Percentiles rank a stretch among this genome's conserved stretches.
Evolutionary conservation across 2,329 filamentous ascomycete species (phyloP).

Genomic region (Trichoderma endophyticum): DNA sequence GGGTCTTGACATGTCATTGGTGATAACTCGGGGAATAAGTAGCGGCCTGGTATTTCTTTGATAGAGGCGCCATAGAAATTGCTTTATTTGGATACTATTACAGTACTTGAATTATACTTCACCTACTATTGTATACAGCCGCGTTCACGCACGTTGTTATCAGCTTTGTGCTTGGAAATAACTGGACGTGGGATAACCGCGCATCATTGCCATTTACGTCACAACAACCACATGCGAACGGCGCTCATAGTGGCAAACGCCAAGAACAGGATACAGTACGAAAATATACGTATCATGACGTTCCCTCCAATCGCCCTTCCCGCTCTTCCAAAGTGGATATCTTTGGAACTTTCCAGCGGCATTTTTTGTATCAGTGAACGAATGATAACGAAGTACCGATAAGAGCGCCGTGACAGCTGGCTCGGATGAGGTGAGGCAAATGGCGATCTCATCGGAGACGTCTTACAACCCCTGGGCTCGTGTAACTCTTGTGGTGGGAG

Average conservation of each 20-base stretch:
- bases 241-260: conserved; percentile 5
- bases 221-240: not conserved
- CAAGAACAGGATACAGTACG: not conserved
- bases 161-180: not conserved
- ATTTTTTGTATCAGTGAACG: not conserved
- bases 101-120: not conserved
- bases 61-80: not conserved
- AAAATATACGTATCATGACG: not conserved
- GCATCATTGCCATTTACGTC: not conserved
- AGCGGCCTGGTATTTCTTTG: not conserved
- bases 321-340: not conserved
- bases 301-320: not conserved
- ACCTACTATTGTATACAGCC: not conserved
- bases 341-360: not conserved
- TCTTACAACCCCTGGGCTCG: not conserved
- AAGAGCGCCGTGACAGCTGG: not conserved
- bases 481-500: not conserved
- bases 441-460: not conserved
- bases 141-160: not conserved
- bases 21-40: not conserved
- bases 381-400: conserved; percentile 1
- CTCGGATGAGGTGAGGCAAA: not conserved
- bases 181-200: not conserved
- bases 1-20: not conserved
- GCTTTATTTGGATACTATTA: not conserved